Evolutionary conservation across 1,284 basidiomycete species (phyloP), one percentile per base, ranked within the genome.

Genomic region (Coriolopsis trogii): DNA sequence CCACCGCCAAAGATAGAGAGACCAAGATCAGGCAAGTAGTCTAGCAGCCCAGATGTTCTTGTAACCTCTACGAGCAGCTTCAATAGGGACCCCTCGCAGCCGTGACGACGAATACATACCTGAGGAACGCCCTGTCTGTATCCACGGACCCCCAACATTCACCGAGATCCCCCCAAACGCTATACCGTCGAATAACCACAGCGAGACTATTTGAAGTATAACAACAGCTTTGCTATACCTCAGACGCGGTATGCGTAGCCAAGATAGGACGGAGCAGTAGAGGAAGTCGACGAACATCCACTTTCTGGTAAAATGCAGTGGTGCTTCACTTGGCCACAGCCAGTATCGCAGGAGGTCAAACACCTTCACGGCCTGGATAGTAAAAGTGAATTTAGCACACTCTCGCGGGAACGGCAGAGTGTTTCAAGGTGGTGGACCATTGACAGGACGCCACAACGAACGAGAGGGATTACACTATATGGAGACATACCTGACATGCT

Each of bases 181-280:
- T 18, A 89, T 49, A 3, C 82, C 86, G 65, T 93, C 81, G 31
- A 89, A 57, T 33, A 85, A 73, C 69, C 80, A 84, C 2, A 89
- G 64, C 1, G 73, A 61, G 6, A 79, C 54, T 30, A 91, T 76
- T 62, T 88, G 82, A 25, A 87, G 72, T 10, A 78, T 55, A 26
- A 87, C 77, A 4, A 84, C 75, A 13, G 85, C 75, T 63, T 75
- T 84, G 55, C 76, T 78, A 62, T 91, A 91, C 50, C 80, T 81
- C 42, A 94, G 77, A 34, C 89, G 77, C 10, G 92, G 91, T 74
- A 94, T 90, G 53, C 87, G 84, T 18, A 94, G 76, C 58, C 77
- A 76, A 2, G 82, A 76, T 20, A 93, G 80, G 21, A 78, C 58
- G 1, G 77, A 62, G 62, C 87, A 80, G 63, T 82, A 88, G 18